Evolutionary conservation across 1,284 basidiomycete species (phyloP).

Genomic region (Amylostereum areolatum): DNA sequence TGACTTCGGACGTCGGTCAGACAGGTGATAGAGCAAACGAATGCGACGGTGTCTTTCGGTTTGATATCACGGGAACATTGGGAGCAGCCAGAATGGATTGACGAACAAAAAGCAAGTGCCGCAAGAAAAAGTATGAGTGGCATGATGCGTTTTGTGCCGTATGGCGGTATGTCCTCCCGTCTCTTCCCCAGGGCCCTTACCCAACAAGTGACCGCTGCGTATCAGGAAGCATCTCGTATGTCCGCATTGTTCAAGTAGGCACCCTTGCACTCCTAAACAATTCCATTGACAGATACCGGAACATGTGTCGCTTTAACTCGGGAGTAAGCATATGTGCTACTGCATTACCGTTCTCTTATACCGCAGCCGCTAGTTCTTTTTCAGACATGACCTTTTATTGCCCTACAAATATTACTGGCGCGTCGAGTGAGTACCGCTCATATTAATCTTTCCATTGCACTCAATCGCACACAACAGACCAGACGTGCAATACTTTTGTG

Average conservation of each 20-base stretch:
- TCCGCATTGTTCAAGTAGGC: conserved; percentile 9
- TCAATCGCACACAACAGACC: conserved; percentile 36
- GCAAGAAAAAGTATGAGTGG: conserved; percentile 36
- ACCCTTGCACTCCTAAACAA: conserved; percentile 3
- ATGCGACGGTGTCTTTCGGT: conserved; percentile 60
- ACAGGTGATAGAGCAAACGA: conserved; percentile 50
- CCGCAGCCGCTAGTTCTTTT: conserved; percentile 56
- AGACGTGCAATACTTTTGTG: conserved; percentile 72
- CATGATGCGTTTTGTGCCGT: conserved; percentile 57
- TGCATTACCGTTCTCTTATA: conserved; percentile 2
- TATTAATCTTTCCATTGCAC: neutral
- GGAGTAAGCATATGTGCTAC: conserved; percentile 44
- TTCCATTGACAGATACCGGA: conserved; percentile 44
- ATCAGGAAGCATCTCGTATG: conserved; percentile 48
- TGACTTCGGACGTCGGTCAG: conserved; percentile 24
- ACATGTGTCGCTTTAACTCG: conserved; percentile 83
- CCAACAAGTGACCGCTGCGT: neutral
- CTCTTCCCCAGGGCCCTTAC: neutral
- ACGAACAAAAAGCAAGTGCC: conserved; percentile 58
- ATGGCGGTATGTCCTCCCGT: conserved; percentile 42
- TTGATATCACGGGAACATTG: conserved; percentile 69
- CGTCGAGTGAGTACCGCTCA: conserved; percentile 16
- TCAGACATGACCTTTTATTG: conserved; percentile 50
- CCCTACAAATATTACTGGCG: conserved; percentile 26
- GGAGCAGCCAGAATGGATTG: conserved; percentile 77